Base-by-base conservation (phyloP, 108 stramenopile genomes). In the Cyclotella distinguenda region DNA sequence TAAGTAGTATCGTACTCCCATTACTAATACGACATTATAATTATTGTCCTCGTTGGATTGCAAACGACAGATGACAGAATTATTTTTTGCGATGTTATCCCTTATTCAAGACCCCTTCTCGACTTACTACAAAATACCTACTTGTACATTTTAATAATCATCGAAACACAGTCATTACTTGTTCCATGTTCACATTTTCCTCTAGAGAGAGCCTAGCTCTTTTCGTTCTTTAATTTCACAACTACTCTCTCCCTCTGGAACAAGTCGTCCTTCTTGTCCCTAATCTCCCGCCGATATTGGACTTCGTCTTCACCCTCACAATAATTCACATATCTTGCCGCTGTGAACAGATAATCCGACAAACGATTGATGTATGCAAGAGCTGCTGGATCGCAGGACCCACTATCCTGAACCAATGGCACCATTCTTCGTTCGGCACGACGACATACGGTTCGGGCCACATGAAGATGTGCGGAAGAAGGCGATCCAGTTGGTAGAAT, bases 281-380 rank as follows among this genome's bases (percentile, higher is more conserved):
- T 25, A 12, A 25, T 48, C 21, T 60, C 75, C 47, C 68, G 60
- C 45, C 80, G 69, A 70, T 91, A 91, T 56, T 84, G 82, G 35
- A 86, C 72, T 72, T 91, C 90, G 21, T 81, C 77, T 35, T 22
- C 65, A 1, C 72, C 82, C 42, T 84, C 80, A 46, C 84, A 81
- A 62, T 64, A 86, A 65, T 91, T 91, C 34, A 75, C 79, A 61
- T 64, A 93, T 42, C 91, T 80, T 0, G 91, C 85, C 5, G 91
- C 86, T 45, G 87, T 82, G 66, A 93, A 93, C 60, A 93, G 82
- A 61, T 83, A 89, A 72, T 93, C 91, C 10, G 86, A 87, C 45
- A 93, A 66, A 33, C 91, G 85, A 79, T 93, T 93, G 47, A 93
- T 56, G 71, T 93, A 93, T 35, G 76, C 43, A 60, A 89, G 44